A percentile compares a stretch with the other conserved stretches of the same genome.
These are phyloP conservation scores for Agrocybe pediades DNA, from an alignment of 768 basidiomycete genomes.

Conservation along the genomic window DNA sequence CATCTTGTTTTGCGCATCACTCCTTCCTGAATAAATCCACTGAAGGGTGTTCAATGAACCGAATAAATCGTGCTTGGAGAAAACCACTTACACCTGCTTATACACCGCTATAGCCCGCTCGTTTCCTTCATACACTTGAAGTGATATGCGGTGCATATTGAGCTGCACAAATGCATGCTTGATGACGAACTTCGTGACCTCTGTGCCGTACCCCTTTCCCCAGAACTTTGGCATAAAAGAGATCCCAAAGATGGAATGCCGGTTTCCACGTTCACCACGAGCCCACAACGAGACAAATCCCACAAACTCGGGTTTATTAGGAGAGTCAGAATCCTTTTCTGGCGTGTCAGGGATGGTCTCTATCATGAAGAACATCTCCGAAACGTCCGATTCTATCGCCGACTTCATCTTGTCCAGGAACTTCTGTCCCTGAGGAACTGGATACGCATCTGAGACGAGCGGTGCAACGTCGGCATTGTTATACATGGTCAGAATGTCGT, in stretches of 20 bases:
- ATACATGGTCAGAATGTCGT: background rate
- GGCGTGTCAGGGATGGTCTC: slow-evolving; percentile 8
- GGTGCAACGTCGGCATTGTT: slow-evolving; percentile 1
- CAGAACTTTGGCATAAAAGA: slow-evolving; percentile 1
- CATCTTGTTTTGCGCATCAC: slow-evolving; percentile 18
- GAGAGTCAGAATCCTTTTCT: background rate
- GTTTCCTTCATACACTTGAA: slow-evolving; percentile 40
- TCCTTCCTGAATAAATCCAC: slow-evolving; percentile 24
- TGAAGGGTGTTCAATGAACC: no score
- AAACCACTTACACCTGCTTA: slow-evolving; percentile 39
- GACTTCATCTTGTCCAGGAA: slow-evolving; percentile 14
- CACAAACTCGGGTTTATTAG: slow-evolving; percentile 1
- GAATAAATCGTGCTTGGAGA: no score
- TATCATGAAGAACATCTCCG: slow-evolving; percentile 20
- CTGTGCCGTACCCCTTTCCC: slow-evolving; percentile 10
- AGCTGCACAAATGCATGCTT: slow-evolving; percentile 7
- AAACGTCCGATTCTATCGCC: slow-evolving; percentile 7
- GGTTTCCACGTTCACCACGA: background rate
- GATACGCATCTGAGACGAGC: background rate
- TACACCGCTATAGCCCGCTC: slow-evolving; percentile 40
- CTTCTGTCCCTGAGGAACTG: background rate
- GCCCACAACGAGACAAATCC: slow-evolving; percentile 4
- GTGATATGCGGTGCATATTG: slow-evolving; percentile 36
- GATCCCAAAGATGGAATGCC: slow-evolving; percentile 1
- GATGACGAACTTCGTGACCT: slow-evolving; percentile 4